These are phyloP conservation scores for Teunomyces tritomae DNA, from an alignment of 805 yeast genomes.

Conservation along the genomic window DNA sequence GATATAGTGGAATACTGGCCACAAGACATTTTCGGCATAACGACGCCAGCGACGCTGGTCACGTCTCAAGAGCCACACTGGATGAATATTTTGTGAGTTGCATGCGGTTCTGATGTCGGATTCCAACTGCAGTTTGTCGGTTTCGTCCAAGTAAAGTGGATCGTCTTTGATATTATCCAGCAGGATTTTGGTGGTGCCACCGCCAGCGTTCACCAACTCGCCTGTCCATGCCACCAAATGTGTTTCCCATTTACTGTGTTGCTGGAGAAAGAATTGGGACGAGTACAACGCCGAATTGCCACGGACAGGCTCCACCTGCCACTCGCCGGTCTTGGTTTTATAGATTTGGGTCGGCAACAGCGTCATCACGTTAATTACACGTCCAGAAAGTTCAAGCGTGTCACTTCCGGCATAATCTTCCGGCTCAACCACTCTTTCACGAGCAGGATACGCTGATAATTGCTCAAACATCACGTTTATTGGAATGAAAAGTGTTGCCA, in stretches of 20 bases:
- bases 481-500: not conserved
- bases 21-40: conserved; percentile 84
- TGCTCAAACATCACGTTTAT: conserved; percentile 8
- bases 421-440: conserved; percentile 24
- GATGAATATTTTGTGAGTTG: conserved; percentile 59
- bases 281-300: conserved; percentile 87
- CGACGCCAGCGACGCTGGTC: conserved; percentile 83
- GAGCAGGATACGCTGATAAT: conserved; percentile 20
- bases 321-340: conserved; percentile 35
- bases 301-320: conserved; percentile 63
- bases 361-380: conserved; percentile 67
- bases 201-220: conserved; percentile 51
- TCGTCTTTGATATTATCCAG: conserved; percentile 45
- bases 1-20: conserved; percentile 96
- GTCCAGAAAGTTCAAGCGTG: conserved; percentile 52
- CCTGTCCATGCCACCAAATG: conserved; percentile 96
- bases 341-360: conserved; percentile 62
- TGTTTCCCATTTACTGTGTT: conserved; percentile 79
- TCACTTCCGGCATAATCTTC: conserved; percentile 22
- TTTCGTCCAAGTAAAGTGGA: conserved; percentile 56
- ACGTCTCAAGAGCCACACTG: conserved; percentile 82
- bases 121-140: conserved; percentile 54
- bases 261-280: conserved; percentile 60
- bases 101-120: conserved; percentile 44
- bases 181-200: conserved; percentile 7